Evolutionary conservation across 805 yeast species (phyloP).

Genomic region (Blastobotrys robertii): DNA sequence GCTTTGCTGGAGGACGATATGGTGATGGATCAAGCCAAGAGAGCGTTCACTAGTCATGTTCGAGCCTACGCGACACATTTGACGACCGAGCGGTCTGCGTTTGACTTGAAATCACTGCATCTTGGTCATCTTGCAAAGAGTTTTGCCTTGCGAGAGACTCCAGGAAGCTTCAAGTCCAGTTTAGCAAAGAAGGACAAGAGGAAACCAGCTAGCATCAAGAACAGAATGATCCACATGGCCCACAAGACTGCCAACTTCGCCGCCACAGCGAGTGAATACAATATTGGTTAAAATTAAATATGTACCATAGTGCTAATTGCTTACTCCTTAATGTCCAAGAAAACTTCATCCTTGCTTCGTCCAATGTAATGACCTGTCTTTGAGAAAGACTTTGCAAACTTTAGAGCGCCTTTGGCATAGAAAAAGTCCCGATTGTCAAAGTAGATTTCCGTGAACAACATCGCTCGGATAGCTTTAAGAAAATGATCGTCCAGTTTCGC

Average conservation of each 20-base stretch:
- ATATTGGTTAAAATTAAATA: slow-evolving; percentile 32
- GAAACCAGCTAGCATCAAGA: neutral
- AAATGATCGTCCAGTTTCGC: slow-evolving; percentile 8
- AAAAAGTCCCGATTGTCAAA: slow-evolving; percentile 1
- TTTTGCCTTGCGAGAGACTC: slow-evolving; percentile 91
- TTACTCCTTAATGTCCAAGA: neutral
- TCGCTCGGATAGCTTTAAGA: slow-evolving; percentile 10
- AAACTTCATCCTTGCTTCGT: neutral
- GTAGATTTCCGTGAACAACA: slow-evolving; percentile 6
- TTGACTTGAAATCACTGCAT: slow-evolving; percentile 76
- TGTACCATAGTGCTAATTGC: neutral
- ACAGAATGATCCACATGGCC: slow-evolving; percentile 67
- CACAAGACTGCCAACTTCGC: slow-evolving; percentile 43
- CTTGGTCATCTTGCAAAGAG: slow-evolving; percentile 94
- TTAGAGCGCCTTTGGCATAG: slow-evolving; percentile 10
- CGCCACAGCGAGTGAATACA: slow-evolving; percentile 53
- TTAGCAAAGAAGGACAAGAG: slow-evolving; percentile 32
- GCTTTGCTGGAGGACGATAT: slow-evolving; percentile 64
- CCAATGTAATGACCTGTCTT: neutral
- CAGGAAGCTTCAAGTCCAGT: slow-evolving; percentile 55
- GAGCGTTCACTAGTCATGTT: slow-evolving; percentile 80
- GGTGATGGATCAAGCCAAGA: slow-evolving; percentile 46
- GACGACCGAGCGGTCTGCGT: slow-evolving; percentile 63
- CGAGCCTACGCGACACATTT: slow-evolving; percentile 96
- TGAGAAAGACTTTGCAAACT: slow-evolving; percentile 4